Percentiles rank a stretch among this genome's conserved stretches.
Evolutionary conservation across 768 basidiomycete genomes (phyloP).

Genomic region (Lentinula sp.): DNA sequence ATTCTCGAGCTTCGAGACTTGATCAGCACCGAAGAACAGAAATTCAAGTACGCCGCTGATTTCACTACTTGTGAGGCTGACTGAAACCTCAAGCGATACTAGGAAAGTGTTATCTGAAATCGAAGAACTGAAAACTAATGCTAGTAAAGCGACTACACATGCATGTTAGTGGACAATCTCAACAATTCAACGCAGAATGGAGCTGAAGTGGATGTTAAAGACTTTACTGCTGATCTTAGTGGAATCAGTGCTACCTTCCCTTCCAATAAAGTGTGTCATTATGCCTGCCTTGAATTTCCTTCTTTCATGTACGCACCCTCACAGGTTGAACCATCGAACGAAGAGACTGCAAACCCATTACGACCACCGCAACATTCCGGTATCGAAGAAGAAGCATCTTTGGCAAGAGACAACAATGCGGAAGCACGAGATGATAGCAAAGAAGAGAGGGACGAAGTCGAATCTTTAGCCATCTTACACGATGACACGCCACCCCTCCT

Average conservation of each 20-base stretch:
- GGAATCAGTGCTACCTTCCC: neutral
- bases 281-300: too few species aligned
- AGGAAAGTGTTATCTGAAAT: neutral
- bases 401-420: neutral
- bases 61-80: neutral
- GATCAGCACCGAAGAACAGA: conserved; percentile 66
- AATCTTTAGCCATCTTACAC: neutral
- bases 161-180: neutral
- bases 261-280: neutral
- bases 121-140: neutral
- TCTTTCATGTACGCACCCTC: neutral
- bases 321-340: neutral
- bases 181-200: neutral
- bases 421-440: neutral
- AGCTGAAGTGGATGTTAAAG: neutral
- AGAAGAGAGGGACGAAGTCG: neutral
- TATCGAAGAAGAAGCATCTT: neutral
- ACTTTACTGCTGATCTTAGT: neutral
- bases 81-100: neutral
- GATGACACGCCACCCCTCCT: neutral
- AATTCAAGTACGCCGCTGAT: conserved; percentile 57
- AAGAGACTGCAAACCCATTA: neutral
- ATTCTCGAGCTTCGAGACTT: conserved; percentile 66
- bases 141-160: neutral
- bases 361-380: neutral